These are phyloP conservation scores for Penicillium sp. DNA, from an alignment of 2,329 filamentous ascomycete species.

Conservation along the genomic window DNA sequence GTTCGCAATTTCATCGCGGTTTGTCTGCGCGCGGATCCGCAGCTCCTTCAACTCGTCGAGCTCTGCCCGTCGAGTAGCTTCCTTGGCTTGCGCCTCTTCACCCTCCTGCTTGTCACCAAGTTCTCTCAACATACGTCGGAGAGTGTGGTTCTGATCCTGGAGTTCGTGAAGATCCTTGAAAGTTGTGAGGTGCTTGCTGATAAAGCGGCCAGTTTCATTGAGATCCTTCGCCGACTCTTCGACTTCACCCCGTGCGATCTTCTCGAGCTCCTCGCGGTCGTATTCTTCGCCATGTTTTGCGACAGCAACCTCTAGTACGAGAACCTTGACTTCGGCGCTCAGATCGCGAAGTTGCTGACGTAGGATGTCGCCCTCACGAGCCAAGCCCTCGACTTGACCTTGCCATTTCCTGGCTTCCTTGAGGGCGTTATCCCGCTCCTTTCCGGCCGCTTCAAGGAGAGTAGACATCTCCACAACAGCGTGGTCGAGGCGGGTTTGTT, in stretches of 20 bases:
- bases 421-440: constrained; percentile 74
- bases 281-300: constrained; percentile 73
- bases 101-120: constrained; percentile 88
- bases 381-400: constrained; percentile 63
- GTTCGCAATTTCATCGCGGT: constrained; percentile 79
- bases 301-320: constrained; percentile 82
- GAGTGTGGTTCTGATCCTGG: constrained; percentile 81
- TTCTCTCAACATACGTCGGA: constrained; percentile 78
- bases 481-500: constrained; percentile 74
- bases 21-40: constrained; percentile 71
- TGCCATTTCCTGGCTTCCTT: constrained; percentile 78
- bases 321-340: constrained; percentile 83
- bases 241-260: constrained; percentile 73
- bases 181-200: constrained; percentile 82
- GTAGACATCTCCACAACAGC: constrained; percentile 83
- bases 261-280: constrained; percentile 73
- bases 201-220: constrained; percentile 82
- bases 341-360: constrained; percentile 86
- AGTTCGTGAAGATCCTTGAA: constrained; percentile 84
- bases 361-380: constrained; percentile 71
- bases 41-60: constrained; percentile 71
- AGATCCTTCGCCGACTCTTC: constrained; percentile 71
- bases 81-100: constrained; percentile 70
- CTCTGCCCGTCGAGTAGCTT: constrained; percentile 55
- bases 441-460: constrained; percentile 76